Evolutionary conservation across 495 filamentous ascomycete genomes (phyloP), one percentile per base, ranked within the genome.

Genomic region (Aspergillus diversus): DNA sequence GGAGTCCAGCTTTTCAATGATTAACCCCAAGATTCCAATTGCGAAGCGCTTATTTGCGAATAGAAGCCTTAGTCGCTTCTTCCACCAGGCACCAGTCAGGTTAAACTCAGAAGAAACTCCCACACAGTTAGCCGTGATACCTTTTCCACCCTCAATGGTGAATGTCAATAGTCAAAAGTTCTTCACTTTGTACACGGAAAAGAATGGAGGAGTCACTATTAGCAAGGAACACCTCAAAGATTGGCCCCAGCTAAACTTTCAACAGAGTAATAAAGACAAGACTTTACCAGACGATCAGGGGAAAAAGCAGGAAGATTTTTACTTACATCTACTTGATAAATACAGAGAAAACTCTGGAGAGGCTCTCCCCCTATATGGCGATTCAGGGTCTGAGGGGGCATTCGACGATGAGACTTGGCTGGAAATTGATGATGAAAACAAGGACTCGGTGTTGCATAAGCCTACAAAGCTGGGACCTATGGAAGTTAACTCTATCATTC

Each of bases 291-390:
- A 31, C 7, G 4, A 27, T 50, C 5, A 54, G 12, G 17, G 33
- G 21, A 27, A 27, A 27, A 27, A 27, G 21, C 21, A 54, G 0
- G 39, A 60, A 17, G 66, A 66, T 34, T 51, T 61, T 3, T 69
- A 57, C 33, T 49, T 64, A 11, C 57, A 59, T 51, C 74, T 78
- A 33, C 61, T 87, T 4, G 52, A 80, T 12, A 85, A 82, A 50
- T 83, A 85, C 65, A 37, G 65, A 65, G 73, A 69, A 7, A 63
- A 74, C 37, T 72, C 73, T 32, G 84, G 87, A 12, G 76, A 86
- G 12, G 60, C 81, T 16, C 75, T 90, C 5, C 87, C 92, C 12
- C 5, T 82, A 0, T 89, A 85, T 65, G 90, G 89, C 32, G 88
- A 94, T 1, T 94, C 85, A 0, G 81, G 75, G 4, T 83, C 80